A percentile compares a stretch with the other conserved stretches of the same genome.
These are phyloP conservation scores for Fonsecaea monophora DNA, from an alignment of 2,329 filamentous ascomycete species.

Conservation along the genomic window DNA sequence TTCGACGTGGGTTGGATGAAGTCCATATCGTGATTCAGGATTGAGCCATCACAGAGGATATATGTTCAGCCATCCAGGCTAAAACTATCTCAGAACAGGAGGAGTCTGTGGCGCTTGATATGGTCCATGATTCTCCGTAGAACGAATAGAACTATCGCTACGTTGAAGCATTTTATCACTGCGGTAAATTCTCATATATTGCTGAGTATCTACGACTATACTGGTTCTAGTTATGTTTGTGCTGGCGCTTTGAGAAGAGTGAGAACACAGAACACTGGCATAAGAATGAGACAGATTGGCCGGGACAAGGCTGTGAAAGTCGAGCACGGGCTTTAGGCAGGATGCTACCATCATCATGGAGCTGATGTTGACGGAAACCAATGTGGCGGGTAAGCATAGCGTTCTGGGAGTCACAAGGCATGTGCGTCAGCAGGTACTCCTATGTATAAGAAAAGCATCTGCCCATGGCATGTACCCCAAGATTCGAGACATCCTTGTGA, in stretches of 20 bases:
- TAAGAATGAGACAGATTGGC: slow-evolving; percentile 8
- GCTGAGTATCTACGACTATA: neutral
- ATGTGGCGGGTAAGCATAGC: neutral
- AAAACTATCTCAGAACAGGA: neutral
- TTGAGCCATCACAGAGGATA: neutral
- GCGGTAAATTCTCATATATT: slow-evolving; percentile 2
- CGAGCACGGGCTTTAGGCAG: neutral
- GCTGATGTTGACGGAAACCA: slow-evolving; percentile 2
- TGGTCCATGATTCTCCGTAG: neutral
- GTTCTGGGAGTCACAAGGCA: neutral
- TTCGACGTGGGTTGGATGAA: neutral
- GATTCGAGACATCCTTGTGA: neutral
- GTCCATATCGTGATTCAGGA: neutral
- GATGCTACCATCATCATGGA: neutral
- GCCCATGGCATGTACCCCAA: slow-evolving; percentile 1
- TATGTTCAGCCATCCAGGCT: slow-evolving; percentile 1
- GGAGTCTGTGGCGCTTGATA: neutral
- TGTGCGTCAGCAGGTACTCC: neutral
- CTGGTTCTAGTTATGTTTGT: neutral
- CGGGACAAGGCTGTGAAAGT: neutral
- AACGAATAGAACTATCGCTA: neutral
- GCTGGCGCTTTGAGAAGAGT: slow-evolving; percentile 16
- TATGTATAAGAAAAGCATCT: neutral
- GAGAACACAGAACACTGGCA: slow-evolving; percentile 11
- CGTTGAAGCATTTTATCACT: neutral